These are phyloP conservation scores for Capsella rubella DNA, from an alignment of 441 rosid species.

Conservation along the genomic window DNA sequence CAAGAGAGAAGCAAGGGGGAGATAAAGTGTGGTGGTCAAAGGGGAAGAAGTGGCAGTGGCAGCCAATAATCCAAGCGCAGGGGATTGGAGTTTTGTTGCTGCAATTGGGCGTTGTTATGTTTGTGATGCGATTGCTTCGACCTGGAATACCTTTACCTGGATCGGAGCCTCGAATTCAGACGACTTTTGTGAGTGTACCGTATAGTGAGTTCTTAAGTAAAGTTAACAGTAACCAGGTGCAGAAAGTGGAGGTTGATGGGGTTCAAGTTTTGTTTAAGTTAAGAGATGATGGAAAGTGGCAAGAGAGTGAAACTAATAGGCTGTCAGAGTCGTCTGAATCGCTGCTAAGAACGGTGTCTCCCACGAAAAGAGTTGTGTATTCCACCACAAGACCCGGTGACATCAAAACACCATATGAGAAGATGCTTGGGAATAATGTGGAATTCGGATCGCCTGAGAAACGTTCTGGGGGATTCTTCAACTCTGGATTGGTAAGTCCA, in stretches of 20 bases:
- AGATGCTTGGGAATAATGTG: constrained; percentile 93
- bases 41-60: constrained; percentile 78
- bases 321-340: constrained; percentile 78
- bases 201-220: constrained; percentile 89
- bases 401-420: constrained; percentile 95
- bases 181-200: constrained; percentile 75
- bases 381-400: constrained; percentile 87
- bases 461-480: constrained; percentile 84
- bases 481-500: constrained; percentile 80
- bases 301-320: constrained; percentile 54
- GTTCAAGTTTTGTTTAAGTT: constrained; percentile 88
- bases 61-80: constrained; percentile 77
- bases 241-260: constrained; percentile 93
- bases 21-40: constrained; percentile 76
- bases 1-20: constrained; percentile 61
- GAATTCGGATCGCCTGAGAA: constrained; percentile 97
- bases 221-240: constrained; percentile 73
- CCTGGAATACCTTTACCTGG: constrained; percentile 86
- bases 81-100: constrained; percentile 78
- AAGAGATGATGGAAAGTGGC: constrained; percentile 56
- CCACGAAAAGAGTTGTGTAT: constrained; percentile 74
- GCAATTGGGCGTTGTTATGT: constrained; percentile 83
- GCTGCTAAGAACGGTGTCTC: constrained; percentile 63
- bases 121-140: constrained; percentile 81
- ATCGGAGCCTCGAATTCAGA: constrained; percentile 74